Conservation (phyloP, 2,329 filamentous ascomycete genomes). For the Apiospora marii region DNA sequence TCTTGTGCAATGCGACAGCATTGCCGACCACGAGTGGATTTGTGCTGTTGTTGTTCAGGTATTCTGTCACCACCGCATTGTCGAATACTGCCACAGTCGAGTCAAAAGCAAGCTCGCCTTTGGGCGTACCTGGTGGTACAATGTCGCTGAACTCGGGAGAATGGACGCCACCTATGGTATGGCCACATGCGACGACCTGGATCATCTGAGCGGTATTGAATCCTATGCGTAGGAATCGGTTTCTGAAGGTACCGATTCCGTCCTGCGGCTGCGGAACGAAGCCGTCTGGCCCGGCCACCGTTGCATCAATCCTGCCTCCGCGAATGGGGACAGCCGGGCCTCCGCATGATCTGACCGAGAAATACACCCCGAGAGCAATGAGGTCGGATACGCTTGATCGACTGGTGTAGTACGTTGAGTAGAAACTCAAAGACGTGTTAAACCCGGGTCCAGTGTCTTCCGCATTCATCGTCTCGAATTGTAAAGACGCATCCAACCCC, state of each 20-base stretch:
- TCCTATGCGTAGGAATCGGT: slow-evolving; percentile 65
- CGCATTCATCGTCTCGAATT: slow-evolving; percentile 62
- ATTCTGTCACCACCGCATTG: slow-evolving; percentile 64
- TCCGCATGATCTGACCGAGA: slow-evolving; percentile 65
- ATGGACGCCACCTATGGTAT: slow-evolving; percentile 68
- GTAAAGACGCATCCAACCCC: slow-evolving; percentile 66
- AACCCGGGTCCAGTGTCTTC: slow-evolving; percentile 67
- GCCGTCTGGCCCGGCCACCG: slow-evolving; percentile 52
- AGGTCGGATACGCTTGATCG: slow-evolving; percentile 63
- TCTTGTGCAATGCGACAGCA: slow-evolving; percentile 51
- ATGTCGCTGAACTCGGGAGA: slow-evolving; percentile 60
- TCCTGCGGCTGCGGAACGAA: slow-evolving; percentile 66
- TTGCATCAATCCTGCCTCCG: slow-evolving; percentile 63
- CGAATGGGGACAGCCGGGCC: slow-evolving; percentile 62
- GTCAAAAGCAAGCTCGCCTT: slow-evolving; percentile 57
- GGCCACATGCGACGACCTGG: slow-evolving; percentile 66
- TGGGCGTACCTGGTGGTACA: slow-evolving; percentile 52
- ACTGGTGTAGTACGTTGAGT: slow-evolving; percentile 60
- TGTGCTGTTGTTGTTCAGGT: slow-evolving; percentile 59
- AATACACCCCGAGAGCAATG: slow-evolving; percentile 65
- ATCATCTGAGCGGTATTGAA: slow-evolving; percentile 67
- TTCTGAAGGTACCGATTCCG: slow-evolving; percentile 56
- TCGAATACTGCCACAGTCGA: slow-evolving; percentile 59
- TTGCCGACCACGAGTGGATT: slow-evolving; percentile 64
- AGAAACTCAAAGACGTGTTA: slow-evolving; percentile 59